Evolutionary conservation across 2,329 filamentous ascomycete species (phyloP).

Genomic region (Pseudocercospora fijiensis): DNA sequence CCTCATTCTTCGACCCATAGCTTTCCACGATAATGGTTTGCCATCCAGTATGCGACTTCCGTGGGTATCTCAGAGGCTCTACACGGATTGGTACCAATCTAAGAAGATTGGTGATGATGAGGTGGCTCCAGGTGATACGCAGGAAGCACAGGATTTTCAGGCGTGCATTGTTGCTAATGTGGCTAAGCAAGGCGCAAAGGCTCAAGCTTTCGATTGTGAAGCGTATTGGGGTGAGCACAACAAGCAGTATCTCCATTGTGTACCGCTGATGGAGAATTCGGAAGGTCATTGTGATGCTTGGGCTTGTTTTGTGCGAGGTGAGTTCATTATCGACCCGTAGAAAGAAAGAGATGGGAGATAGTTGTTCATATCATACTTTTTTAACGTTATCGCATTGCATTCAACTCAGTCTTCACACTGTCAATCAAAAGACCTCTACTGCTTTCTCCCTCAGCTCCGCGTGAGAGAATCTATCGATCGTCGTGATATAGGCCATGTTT

Average conservation of each 20-base stretch:
- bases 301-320: conserved; percentile 3
- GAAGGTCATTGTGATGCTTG: background rate
- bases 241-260: conserved; percentile 9
- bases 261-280: conserved; percentile 12
- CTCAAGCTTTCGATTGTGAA: conserved; percentile 12
- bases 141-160: conserved; percentile 20
- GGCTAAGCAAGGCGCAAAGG: conserved; percentile 16
- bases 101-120: conserved; percentile 1
- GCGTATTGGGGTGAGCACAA: conserved; percentile 12
- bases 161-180: conserved; percentile 21
- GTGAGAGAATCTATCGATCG: background rate
- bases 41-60: conserved; percentile 27
- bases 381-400: background rate
- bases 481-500: background rate
- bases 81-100: conserved; percentile 26
- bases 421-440: background rate
- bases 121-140: conserved; percentile 5
- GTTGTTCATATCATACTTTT: background rate
- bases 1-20: conserved; percentile 29
- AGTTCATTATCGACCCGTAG: background rate
- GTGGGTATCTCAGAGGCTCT: conserved; percentile 27
- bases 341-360: background rate
- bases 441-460: background rate
- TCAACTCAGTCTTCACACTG: background rate
- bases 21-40: conserved; percentile 25